Conservation (phyloP, 257 asterid genomes). For the Plantago elongata region DNA sequence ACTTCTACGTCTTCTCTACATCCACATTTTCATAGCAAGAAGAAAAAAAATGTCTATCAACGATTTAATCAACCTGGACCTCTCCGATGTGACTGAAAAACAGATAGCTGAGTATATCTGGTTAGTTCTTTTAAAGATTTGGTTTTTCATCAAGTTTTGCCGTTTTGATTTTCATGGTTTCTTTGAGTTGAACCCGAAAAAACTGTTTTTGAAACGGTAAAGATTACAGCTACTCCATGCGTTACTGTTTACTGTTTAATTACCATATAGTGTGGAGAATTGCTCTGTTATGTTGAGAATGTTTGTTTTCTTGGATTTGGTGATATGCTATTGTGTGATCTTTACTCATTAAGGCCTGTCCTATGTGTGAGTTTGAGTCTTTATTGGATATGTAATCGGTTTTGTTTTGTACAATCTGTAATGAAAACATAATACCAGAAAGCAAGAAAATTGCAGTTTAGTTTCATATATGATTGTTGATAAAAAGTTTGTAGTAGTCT, state of each 20-base stretch:
- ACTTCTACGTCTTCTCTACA: neutral
- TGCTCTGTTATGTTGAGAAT: too few species aligned
- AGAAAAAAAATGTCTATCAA: slow-evolving; percentile 43
- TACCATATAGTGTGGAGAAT: slow-evolving; percentile 16
- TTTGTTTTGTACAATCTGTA: too few species aligned
- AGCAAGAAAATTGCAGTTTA: too few species aligned
- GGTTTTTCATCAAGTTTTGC: neutral
- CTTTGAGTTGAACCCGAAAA: neutral
- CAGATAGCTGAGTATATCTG: slow-evolving; percentile 70
- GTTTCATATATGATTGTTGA: too few species aligned
- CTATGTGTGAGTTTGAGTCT: neutral
- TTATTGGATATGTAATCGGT: neutral
- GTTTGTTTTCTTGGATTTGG: slow-evolving; percentile 3
- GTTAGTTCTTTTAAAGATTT: slow-evolving; percentile 27
- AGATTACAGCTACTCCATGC: too few species aligned
- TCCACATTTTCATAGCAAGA: neutral
- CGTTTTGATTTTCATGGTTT: slow-evolving; percentile 1
- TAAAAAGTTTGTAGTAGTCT: neutral
- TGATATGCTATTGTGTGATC: neutral
- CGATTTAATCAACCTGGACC: slow-evolving; percentile 61
- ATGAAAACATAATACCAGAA: too few species aligned
- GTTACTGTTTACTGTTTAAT: neutral
- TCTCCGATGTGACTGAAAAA: slow-evolving; percentile 50
- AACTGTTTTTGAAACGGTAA: too few species aligned
- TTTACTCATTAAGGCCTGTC: neutral